phyloP scores from a whole-genome alignment of 129 eudicot genomes.

The Calendula officinalis region DNA sequence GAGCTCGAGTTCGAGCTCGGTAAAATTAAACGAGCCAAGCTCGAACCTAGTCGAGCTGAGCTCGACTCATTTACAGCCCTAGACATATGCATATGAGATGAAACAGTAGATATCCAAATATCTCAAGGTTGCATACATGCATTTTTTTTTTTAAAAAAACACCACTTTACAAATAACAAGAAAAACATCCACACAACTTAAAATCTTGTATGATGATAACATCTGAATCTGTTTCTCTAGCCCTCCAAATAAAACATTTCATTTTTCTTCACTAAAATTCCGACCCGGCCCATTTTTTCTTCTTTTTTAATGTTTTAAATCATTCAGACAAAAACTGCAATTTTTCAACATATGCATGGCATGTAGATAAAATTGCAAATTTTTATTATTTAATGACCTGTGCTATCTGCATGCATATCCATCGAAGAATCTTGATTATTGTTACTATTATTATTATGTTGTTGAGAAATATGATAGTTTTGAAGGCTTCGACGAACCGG shows the following conservation, averaged over 20 bases:
- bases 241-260: conserved; percentile 9
- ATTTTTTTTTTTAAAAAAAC: neutral
- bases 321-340: neutral
- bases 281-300: neutral
- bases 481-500: conserved; percentile 55
- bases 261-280: conserved; percentile 12
- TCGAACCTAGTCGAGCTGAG: no score
- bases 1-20: no score
- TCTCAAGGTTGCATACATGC: conserved; percentile 16
- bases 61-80: no score
- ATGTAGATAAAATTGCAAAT: conserved; percentile 6
- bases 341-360: neutral
- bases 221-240: neutral
- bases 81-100: no score
- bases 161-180: conserved; percentile 30
- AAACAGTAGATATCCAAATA: conserved; percentile 17
- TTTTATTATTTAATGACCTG: conserved; percentile 30
- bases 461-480: conserved; percentile 44
- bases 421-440: conserved; percentile 39
- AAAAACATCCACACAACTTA: conserved; percentile 28
- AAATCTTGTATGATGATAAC: neutral
- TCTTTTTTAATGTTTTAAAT: neutral
- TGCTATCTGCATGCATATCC: conserved; percentile 53
- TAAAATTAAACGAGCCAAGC: no score
- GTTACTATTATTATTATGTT: conserved; percentile 11